A percentile compares a stretch with the other conserved stretches of the same genome.
These are phyloP conservation scores for Tardiomyces depauwii DNA, from an alignment of 1,139 yeast genomes.

Conservation along the genomic window DNA sequence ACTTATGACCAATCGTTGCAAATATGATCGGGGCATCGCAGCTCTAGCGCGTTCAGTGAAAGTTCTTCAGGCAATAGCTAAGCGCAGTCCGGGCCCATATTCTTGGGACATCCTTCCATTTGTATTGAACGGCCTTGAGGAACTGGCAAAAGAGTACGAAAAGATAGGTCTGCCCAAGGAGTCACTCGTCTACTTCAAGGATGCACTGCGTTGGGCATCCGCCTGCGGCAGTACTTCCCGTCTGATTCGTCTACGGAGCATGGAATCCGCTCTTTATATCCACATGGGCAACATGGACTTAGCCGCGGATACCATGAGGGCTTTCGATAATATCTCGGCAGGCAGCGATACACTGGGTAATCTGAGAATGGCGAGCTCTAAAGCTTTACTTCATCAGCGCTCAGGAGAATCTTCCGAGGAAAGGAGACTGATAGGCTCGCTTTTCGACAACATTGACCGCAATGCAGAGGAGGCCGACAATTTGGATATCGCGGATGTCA, in stretches of 20 bases:
- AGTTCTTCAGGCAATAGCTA: neutral
- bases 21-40: neutral
- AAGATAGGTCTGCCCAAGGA: neutral
- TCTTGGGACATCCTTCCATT: neutral
- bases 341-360: neutral
- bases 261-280: neutral
- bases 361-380: neutral
- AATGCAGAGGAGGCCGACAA: conserved; percentile 15
- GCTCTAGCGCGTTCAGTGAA: neutral
- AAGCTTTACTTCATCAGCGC: neutral
- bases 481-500: conserved; percentile 10
- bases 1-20: neutral
- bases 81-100: neutral
- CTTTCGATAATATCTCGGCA: neutral
- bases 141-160: neutral
- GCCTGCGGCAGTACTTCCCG: neutral
- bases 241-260: neutral
- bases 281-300: neutral
- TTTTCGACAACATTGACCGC: neutral
- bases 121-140: neutral
- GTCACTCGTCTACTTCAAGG: neutral
- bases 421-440: neutral
- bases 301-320: neutral
- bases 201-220: neutral
- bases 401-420: neutral